Base-by-base conservation (phyloP, 2,329 filamentous ascomycete genomes). In the Ophiostoma perfectum region DNA sequence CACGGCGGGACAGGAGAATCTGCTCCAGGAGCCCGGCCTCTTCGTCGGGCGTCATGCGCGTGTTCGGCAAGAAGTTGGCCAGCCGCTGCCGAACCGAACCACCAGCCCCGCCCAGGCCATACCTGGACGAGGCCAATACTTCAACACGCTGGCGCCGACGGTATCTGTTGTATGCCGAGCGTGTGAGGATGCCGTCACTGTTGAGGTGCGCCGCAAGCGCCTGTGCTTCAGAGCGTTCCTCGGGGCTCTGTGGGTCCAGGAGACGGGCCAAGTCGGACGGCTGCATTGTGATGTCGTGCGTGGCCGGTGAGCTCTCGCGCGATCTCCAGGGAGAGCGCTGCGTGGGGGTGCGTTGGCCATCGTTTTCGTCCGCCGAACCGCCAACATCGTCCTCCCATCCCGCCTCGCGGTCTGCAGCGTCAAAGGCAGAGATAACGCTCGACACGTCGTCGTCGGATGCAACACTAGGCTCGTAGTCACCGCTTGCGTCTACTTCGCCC, bases 191-290 rank as follows among this genome's bases (percentile, higher is more conserved):
- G 27, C 82, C 83, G 39, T 88, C 82, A 70, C 87, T 88, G 68
- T 84, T 82, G 0, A 98, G 83, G 76, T 96, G 93, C 0, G 91
- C 89, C 5, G 94, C 89, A 1, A 98, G 84, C 0, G 93, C 85
- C 67, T 87, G 86, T 0, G 95, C 93, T 78, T 97, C 91, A 66
- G 93, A 88, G 52, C 88, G 87, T 71, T 96, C 90, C 70, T 93
- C 91, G 0, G 86, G 83, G 44, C 86, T 92, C 70, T 85, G 86
- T 0, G 95, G 95, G 73, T 96, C 88, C 7, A 99, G 86, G 0
- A 98, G 86, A 38, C 89, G 85, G 2, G 93, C 91, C 14, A 99
- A 84, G 69, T 91, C 88, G 11, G 82, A 77, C 69, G 89, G 81
- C 67, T 88, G 86, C 70, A 96, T 81, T 4, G 88, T 82, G 39